phyloP scores from a whole-genome alignment of 106 monocot species.

The Allium sativum region DNA sequence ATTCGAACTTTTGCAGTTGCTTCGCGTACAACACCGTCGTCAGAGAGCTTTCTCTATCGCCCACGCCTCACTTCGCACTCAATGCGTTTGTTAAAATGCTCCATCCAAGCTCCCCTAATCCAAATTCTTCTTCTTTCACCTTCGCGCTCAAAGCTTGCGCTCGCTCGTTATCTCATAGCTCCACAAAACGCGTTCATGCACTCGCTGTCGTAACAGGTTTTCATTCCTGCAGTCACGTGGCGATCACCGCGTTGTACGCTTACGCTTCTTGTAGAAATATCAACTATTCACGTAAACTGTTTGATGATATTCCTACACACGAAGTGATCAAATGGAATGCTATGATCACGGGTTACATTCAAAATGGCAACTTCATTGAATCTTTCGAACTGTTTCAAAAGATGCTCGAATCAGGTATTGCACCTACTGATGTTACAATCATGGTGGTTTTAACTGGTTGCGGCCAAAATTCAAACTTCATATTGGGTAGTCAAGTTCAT shows the following conservation, averaged over 20 bases:
- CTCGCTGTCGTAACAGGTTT: neutral
- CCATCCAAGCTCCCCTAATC: neutral
- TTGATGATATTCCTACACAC: neutral
- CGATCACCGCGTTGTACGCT: conserved; percentile 16
- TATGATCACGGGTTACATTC: conserved; percentile 19
- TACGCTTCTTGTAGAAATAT: conserved; percentile 19
- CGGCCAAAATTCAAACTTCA: neutral
- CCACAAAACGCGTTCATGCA: conserved; percentile 6
- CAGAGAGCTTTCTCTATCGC: conserved; percentile 4
- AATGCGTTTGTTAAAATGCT: conserved; percentile 22
- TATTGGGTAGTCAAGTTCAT: conserved; percentile 21
- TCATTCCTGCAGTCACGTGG: neutral
- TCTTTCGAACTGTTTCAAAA: conserved; percentile 9
- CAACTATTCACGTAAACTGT: conserved; percentile 4
- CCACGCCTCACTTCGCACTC: conserved; percentile 15
- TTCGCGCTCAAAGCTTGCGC: conserved; percentile 21
- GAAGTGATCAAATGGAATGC: conserved; percentile 15
- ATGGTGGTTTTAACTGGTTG: conserved; percentile 13
- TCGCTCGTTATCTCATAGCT: neutral
- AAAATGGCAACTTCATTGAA: conserved; percentile 10
- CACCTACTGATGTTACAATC: conserved; percentile 16
- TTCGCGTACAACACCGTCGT: conserved; percentile 12
- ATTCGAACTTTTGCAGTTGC: neutral
- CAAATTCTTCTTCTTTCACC: conserved; percentile 17
- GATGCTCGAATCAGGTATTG: conserved; percentile 9